Conservation (phyloP, 441 rosid species). For the Eruca vesicaria region DNA sequence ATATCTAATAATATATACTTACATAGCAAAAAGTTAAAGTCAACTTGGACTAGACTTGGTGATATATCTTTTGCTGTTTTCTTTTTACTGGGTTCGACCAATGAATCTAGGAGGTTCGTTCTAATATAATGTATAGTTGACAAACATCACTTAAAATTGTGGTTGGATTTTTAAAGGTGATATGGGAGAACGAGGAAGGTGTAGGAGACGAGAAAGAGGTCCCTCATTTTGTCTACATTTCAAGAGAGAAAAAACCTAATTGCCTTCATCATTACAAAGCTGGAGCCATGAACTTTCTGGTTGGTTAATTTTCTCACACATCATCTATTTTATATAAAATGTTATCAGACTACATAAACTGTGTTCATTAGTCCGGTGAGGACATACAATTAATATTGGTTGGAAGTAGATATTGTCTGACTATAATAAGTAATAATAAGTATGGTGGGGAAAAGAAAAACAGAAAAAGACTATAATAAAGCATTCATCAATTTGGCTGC, state of each 20-base stretch:
- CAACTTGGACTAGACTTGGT: neutral
- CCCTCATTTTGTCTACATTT: conserved; percentile 61
- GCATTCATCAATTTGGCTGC: neutral
- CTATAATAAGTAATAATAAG: too few relatives aligned
- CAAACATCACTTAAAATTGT: neutral
- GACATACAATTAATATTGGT: neutral
- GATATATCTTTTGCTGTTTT: neutral
- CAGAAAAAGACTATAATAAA: neutral
- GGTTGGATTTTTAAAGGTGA: conserved; percentile 36
- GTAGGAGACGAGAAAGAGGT: conserved; percentile 33
- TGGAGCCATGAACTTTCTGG: conserved; percentile 85
- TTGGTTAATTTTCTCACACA: conserved; percentile 18
- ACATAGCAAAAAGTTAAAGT: neutral
- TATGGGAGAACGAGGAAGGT: conserved; percentile 54
- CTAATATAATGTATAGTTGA: neutral
- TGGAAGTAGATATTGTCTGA: neutral
- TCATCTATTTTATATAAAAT: neutral
- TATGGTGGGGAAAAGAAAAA: too few relatives aligned
- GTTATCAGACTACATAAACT: neutral
- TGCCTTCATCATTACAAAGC: conserved; percentile 68
- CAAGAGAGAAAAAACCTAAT: conserved; percentile 62
- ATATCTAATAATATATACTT: neutral
- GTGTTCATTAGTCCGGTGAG: neutral
- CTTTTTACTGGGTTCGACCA: neutral
- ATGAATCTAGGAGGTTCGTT: neutral